Conservation (phyloP, 345 rosid species). For the Corymbia maculata region DNA sequence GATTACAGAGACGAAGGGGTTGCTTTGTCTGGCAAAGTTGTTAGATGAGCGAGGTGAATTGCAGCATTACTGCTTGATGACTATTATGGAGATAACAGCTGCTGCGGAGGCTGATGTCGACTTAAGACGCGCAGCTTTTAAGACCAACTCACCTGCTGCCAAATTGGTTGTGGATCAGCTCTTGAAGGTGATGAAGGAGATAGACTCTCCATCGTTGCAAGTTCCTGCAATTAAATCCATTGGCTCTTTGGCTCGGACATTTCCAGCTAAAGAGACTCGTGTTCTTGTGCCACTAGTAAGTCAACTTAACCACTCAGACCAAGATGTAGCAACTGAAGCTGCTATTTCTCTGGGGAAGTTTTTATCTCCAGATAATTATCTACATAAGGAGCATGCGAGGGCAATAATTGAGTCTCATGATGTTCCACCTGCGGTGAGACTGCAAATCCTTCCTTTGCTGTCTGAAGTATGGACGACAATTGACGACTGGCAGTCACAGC, state of each 20-base stretch:
- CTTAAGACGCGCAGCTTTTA: constrained; percentile 7
- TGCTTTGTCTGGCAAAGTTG: constrained; percentile 8
- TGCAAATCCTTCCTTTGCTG: neutral
- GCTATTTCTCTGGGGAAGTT: constrained; percentile 3
- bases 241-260: constrained; percentile 11
- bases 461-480: neutral
- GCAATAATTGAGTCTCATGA: constrained; percentile 1
- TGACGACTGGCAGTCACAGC: neutral
- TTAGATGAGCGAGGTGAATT: constrained; percentile 6
- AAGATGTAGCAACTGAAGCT: constrained; percentile 4
- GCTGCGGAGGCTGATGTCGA: constrained; percentile 6
- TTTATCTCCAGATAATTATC: constrained; percentile 6
- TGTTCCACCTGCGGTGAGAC: neutral
- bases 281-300: constrained; percentile 8
- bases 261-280: constrained; percentile 3
- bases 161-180: constrained; percentile 9
- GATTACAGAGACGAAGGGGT: constrained; percentile 10
- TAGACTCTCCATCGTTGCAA: neutral
- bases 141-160: constrained; percentile 8
- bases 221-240: constrained; percentile 3
- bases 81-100: constrained; percentile 9
- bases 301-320: neutral
- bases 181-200: neutral
- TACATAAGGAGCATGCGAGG: neutral
- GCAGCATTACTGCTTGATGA: constrained; percentile 4